Evolutionary conservation across 2,329 filamentous ascomycete genomes (phyloP).

Genomic region (Pyricularia sp.): DNA sequence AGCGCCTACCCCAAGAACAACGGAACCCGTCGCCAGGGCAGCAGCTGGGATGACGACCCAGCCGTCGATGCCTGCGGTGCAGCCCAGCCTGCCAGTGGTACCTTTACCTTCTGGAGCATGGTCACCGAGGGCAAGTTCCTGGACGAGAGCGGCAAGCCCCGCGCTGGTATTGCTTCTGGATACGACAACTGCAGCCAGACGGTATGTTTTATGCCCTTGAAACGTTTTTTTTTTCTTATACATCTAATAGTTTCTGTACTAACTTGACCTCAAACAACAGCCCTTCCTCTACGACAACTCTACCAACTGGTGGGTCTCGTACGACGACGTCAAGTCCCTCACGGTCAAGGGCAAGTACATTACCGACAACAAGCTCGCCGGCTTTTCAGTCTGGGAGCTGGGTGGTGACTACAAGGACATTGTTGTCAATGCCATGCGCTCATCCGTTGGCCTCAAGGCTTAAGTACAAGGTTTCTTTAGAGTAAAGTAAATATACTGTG

Average conservation of each 20-base stretch:
- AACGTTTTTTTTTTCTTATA: no score
- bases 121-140: slow-evolving; percentile 11
- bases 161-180: slow-evolving; percentile 4
- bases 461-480: background rate
- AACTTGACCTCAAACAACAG: background rate
- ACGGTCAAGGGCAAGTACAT: slow-evolving; percentile 10
- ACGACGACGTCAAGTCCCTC: slow-evolving; percentile 10
- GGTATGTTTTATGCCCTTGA: slow-evolving; percentile 5
- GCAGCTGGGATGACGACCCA: slow-evolving; percentile 13
- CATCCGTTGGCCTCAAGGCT: slow-evolving; percentile 1
- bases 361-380: slow-evolving; percentile 7
- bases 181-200: slow-evolving; percentile 11
- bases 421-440: slow-evolving; percentile 6
- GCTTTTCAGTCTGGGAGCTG: slow-evolving; percentile 10
- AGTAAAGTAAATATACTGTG: background rate
- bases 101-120: slow-evolving; percentile 10
- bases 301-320: slow-evolving; percentile 9
- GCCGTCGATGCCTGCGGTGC: slow-evolving; percentile 9
- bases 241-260: background rate
- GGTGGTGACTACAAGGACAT: slow-evolving; percentile 13
- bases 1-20: slow-evolving; percentile 11
- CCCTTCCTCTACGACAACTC: slow-evolving; percentile 9
- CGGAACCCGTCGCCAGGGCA: slow-evolving; percentile 11
- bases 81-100: slow-evolving; percentile 9
- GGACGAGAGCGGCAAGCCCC: slow-evolving; percentile 8